These are phyloP conservation scores for Theobroma cacao DNA, from an alignment of 345 rosid species.

Conservation along the genomic window DNA sequence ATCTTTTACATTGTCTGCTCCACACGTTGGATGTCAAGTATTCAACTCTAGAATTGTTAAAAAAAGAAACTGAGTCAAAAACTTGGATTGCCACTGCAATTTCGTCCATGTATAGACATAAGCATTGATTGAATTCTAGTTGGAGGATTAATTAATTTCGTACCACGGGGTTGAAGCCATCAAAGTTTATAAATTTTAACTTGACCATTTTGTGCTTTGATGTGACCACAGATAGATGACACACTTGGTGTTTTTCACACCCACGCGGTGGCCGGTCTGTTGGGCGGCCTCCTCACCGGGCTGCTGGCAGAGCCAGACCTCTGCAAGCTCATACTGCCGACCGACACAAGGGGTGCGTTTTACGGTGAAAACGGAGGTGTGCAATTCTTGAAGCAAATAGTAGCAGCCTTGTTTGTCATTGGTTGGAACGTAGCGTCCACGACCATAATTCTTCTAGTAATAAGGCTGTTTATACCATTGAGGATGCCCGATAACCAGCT, in stretches of 20 bases:
- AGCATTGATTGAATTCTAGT: not conserved
- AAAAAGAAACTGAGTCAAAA: too few relatives aligned
- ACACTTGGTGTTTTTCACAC: constrained; percentile 92
- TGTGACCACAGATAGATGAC: constrained; percentile 60
- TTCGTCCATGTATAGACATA: not conserved
- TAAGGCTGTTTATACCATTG: constrained; percentile 62
- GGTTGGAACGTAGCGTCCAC: constrained; percentile 72
- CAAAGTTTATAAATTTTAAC: not conserved
- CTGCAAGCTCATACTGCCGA: constrained; percentile 41
- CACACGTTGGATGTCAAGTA: too few relatives aligned
- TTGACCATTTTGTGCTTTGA: not conserved
- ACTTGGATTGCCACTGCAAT: not conserved
- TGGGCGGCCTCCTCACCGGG: constrained; percentile 81
- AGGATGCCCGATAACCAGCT: constrained; percentile 86
- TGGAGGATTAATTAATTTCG: not conserved
- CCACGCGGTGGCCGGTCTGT: constrained; percentile 84
- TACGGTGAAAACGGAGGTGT: constrained; percentile 68
- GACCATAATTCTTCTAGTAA: constrained; percentile 51
- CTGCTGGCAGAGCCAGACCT: constrained; percentile 77
- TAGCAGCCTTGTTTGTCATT: constrained; percentile 59
- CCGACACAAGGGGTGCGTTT: constrained; percentile 64
- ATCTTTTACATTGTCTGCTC: too few relatives aligned
- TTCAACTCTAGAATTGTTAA: too few relatives aligned
- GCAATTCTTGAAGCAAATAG: constrained; percentile 75
- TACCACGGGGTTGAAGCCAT: not conserved